Percentiles rank a stretch among this genome's conserved stretches.
Conservation (phyloP, 768 basidiomycete genomes). For the Pisolithus marmoratus region DNA sequence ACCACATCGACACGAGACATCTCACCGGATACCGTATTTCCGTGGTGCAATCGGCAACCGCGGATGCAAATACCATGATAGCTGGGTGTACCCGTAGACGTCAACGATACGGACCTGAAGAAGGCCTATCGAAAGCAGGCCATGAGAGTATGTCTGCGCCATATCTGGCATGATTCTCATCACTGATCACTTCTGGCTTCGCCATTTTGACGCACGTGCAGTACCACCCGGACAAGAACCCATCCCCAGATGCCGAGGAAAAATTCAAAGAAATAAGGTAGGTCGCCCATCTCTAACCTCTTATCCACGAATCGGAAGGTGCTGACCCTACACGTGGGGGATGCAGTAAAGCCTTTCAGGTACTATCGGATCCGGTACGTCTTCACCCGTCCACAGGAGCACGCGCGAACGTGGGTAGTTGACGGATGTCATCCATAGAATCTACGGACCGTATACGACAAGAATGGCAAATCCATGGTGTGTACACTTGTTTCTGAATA, state of each 20-base stretch:
- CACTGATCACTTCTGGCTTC: background rate
- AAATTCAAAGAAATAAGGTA: conserved; percentile 97
- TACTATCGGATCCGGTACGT: conserved; percentile 76
- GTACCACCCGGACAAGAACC: conserved; percentile 97
- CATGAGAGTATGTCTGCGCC: conserved; percentile 66
- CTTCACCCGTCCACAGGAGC: background rate
- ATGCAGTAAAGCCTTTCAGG: conserved; percentile 88
- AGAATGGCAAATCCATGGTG: conserved; percentile 89
- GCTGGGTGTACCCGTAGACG: conserved; percentile 70
- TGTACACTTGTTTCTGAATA: conserved; percentile 17
- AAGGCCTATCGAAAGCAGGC: conserved; percentile 94
- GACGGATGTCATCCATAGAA: conserved; percentile 44
- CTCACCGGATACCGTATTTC: background rate
- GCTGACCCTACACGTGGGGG: conserved; percentile 11
- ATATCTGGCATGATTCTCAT: background rate
- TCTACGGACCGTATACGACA: conserved; percentile 85
- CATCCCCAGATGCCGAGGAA: conserved; percentile 86
- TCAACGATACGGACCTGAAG: conserved; percentile 77
- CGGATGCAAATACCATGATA: conserved; percentile 21
- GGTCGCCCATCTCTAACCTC: conserved; percentile 11
- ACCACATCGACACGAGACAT: background rate
- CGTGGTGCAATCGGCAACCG: background rate
- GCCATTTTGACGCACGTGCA: conserved; percentile 23
- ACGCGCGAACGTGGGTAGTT: background rate
- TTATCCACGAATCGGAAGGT: conserved; percentile 6